Evolutionary conservation across 495 filamentous ascomycete genomes (phyloP).

Genomic region (Tuber microsphaerosporum): DNA sequence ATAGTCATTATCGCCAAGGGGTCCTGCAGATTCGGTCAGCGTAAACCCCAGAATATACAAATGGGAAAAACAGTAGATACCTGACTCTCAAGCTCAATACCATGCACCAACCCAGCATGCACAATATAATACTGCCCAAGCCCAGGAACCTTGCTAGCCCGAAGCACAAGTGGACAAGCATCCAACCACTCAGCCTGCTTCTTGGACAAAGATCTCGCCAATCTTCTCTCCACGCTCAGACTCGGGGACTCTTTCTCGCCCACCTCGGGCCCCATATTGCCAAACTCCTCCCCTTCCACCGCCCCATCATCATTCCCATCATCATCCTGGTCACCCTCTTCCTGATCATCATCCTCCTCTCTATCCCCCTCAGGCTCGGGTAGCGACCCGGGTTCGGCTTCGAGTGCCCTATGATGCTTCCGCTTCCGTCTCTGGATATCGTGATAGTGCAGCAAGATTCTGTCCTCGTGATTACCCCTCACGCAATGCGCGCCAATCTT

Average conservation of each 20-base stretch:
- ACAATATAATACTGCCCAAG: slow-evolving; percentile 63
- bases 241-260: slow-evolving; percentile 5
- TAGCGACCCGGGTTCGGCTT: slow-evolving; percentile 19
- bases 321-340: slow-evolving; percentile 20
- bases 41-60: no score
- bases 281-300: slow-evolving; percentile 23
- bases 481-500: slow-evolving; percentile 65
- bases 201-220: slow-evolving; percentile 52
- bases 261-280: not conserved
- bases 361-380: slow-evolving; percentile 13
- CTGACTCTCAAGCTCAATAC: slow-evolving; percentile 55
- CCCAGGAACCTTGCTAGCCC: slow-evolving; percentile 53
- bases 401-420: not conserved
- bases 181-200: slow-evolving; percentile 65
- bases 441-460: slow-evolving; percentile 52
- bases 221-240: slow-evolving; percentile 42
- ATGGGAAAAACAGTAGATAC: not conserved
- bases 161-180: slow-evolving; percentile 65
- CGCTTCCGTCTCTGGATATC: slow-evolving; percentile 33
- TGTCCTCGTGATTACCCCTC: slow-evolving; percentile 90
- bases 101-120: slow-evolving; percentile 77
- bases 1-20: slow-evolving; percentile 83
- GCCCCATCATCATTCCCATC: slow-evolving; percentile 6
- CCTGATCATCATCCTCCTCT: not conserved
- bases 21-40: slow-evolving; percentile 51